Percentiles rank a stretch among this genome's conserved stretches.
Conservation (phyloP, 179 eudicot genomes). For the Drosera spatulata region DNA sequence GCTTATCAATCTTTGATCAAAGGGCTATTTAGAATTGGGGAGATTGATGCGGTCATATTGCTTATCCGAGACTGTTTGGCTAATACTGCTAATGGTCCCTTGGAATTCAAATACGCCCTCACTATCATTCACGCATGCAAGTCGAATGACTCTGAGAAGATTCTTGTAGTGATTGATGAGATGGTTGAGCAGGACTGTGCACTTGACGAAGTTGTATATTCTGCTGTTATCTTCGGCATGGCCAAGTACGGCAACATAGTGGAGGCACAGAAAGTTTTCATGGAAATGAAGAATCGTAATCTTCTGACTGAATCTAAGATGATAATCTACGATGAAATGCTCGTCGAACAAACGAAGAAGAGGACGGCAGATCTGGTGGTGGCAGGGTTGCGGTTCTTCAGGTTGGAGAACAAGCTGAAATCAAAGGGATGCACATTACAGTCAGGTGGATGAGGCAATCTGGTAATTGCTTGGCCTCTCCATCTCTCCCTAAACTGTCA, state of each 20-base stretch:
- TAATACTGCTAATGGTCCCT: slow-evolving; percentile 56
- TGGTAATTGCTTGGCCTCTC: too few species aligned
- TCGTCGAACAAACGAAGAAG: slow-evolving; percentile 73
- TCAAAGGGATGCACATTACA: slow-evolving; percentile 52
- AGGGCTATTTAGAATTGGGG: slow-evolving; percentile 72
- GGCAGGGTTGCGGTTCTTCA: slow-evolving; percentile 75
- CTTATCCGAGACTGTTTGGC: slow-evolving; percentile 83
- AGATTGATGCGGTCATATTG: slow-evolving; percentile 65
- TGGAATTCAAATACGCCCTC: slow-evolving; percentile 69
- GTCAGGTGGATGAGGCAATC: slow-evolving; percentile 14
- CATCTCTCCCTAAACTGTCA: too few species aligned
- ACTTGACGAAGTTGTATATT: slow-evolving; percentile 46
- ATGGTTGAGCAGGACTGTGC: slow-evolving; percentile 52
- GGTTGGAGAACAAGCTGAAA: slow-evolving; percentile 68
- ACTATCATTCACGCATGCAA: slow-evolving; percentile 61
- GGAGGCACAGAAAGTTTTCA: slow-evolving; percentile 70
- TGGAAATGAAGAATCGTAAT: slow-evolving; percentile 40
- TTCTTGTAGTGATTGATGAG: slow-evolving; percentile 62
- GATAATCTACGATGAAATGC: slow-evolving; percentile 70
- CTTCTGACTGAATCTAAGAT: slow-evolving; percentile 54
- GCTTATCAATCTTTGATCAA: slow-evolving; percentile 66
- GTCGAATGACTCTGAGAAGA: slow-evolving; percentile 45
- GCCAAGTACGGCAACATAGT: slow-evolving; percentile 79
- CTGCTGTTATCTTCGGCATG: slow-evolving; percentile 81
- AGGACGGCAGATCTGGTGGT: slow-evolving; percentile 71